These are phyloP conservation scores for Cladophialophora yegresii DNA, from an alignment of 2,329 filamentous ascomycete genomes.

Conservation along the genomic window DNA sequence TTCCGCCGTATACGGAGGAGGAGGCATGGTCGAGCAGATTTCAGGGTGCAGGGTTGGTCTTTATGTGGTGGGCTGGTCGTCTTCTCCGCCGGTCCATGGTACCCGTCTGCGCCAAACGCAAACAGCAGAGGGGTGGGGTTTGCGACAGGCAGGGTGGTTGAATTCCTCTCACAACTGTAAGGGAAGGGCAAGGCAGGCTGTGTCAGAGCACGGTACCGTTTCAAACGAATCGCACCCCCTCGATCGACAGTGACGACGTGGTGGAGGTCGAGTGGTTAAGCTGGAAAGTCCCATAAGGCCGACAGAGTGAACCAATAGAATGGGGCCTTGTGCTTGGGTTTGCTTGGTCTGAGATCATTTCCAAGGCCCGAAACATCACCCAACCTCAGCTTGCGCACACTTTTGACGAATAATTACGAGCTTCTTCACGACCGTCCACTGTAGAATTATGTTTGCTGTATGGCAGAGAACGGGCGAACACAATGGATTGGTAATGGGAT, in stretches of 20 bases:
- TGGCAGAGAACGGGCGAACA: background rate
- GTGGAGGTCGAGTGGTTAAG: conserved; percentile 11
- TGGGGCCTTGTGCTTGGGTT: background rate
- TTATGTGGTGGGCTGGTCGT: conserved; percentile 1
- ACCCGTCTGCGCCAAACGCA: conserved; percentile 9
- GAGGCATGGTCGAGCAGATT: conserved; percentile 18
- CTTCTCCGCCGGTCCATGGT: conserved; percentile 18
- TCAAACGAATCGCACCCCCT: conserved; percentile 4
- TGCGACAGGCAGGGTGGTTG: background rate
- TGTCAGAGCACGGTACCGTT: conserved; percentile 1
- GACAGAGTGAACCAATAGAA: conserved; percentile 2
- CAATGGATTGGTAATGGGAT: no score
- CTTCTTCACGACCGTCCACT: background rate
- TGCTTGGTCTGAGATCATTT: background rate
- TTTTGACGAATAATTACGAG: no score
- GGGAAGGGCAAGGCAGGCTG: conserved; percentile 4
- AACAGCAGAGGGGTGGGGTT: background rate
- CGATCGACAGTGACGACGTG: conserved; percentile 16
- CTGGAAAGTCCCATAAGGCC: conserved; percentile 8
- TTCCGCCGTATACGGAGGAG: conserved; percentile 21
- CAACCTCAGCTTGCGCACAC: background rate
- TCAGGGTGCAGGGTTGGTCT: conserved; percentile 6
- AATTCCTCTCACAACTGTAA: background rate
- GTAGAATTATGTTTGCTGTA: background rate
- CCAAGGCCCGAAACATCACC: background rate